Conservation (phyloP, 2,329 filamentous ascomycete genomes). For the Fusarium sacchari region DNA sequence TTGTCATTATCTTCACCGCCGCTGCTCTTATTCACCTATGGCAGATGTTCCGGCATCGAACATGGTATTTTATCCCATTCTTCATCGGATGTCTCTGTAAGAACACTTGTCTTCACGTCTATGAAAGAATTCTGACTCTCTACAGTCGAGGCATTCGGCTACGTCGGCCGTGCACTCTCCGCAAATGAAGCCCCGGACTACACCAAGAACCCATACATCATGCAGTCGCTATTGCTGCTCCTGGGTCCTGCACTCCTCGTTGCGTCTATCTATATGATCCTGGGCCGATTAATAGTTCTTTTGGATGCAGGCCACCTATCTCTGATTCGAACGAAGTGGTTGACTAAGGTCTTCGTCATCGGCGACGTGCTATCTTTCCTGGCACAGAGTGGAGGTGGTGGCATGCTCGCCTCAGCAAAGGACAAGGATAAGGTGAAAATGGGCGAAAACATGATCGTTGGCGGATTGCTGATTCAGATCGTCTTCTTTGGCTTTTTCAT, state of each 20-base stretch:
- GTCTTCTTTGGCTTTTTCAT: slow-evolving; percentile 65
- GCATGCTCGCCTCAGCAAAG: slow-evolving; percentile 37
- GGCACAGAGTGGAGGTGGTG: slow-evolving; percentile 41
- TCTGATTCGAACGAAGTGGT: slow-evolving; percentile 53
- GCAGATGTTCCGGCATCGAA: slow-evolving; percentile 52
- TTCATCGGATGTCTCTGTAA: slow-evolving; percentile 60
- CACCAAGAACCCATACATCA: slow-evolving; percentile 50
- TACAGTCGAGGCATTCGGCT: slow-evolving; percentile 48
- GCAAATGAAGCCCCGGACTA: slow-evolving; percentile 51
- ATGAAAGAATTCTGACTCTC: background rate
- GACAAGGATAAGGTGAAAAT: slow-evolving; percentile 36
- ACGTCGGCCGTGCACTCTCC: slow-evolving; percentile 60
- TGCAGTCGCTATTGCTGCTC: slow-evolving; percentile 51
- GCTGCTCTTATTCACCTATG: slow-evolving; percentile 52
- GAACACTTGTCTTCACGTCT: background rate
- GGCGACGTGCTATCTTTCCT: slow-evolving; percentile 59
- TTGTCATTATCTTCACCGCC: slow-evolving; percentile 51
- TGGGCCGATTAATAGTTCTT: slow-evolving; percentile 52
- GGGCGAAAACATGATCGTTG: slow-evolving; percentile 61
- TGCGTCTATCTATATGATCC: slow-evolving; percentile 58
- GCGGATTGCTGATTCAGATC: slow-evolving; percentile 63
- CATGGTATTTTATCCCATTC: slow-evolving; percentile 64
- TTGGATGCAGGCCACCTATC: slow-evolving; percentile 52
- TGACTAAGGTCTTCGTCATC: slow-evolving; percentile 61
- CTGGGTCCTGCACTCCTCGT: slow-evolving; percentile 55